phyloP scores from a whole-genome alignment of 495 filamentous ascomycete genomes.

The Tuber borchii region DNA sequence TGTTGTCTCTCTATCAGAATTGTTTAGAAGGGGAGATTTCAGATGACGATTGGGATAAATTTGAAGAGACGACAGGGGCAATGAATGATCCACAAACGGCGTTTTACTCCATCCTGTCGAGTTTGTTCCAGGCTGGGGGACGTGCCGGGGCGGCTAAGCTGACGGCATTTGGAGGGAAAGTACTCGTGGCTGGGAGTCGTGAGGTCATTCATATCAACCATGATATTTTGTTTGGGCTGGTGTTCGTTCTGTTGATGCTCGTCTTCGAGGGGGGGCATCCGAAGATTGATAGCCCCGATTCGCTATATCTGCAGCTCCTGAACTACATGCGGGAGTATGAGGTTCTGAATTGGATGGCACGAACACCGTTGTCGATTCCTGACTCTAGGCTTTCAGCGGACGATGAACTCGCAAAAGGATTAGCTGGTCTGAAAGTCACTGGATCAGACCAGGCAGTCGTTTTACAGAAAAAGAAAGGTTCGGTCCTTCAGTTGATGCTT shows the following conservation, averaged over 20 bases:
- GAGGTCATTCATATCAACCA: slow-evolving; percentile 66
- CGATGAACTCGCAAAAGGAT: slow-evolving; percentile 33
- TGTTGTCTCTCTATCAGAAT: slow-evolving; percentile 35
- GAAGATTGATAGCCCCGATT: slow-evolving; percentile 50
- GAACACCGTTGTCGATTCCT: slow-evolving; percentile 46
- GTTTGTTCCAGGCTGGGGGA: slow-evolving; percentile 29
- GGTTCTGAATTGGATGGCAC: slow-evolving; percentile 73
- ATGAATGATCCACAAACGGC: slow-evolving; percentile 32
- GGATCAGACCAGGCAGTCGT: slow-evolving; percentile 25
- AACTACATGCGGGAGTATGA: slow-evolving; percentile 64
- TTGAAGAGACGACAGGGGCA: slow-evolving; percentile 32
- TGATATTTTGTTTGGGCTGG: slow-evolving; percentile 67
- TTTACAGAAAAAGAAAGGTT: slow-evolving; percentile 23
- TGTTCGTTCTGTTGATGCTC: slow-evolving; percentile 70
- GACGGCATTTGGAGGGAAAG: slow-evolving; percentile 65
- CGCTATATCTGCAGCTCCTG: slow-evolving; percentile 62
- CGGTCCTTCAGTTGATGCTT: slow-evolving; percentile 37
- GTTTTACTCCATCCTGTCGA: slow-evolving; percentile 28
- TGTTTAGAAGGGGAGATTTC: slow-evolving; percentile 35
- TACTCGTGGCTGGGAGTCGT: slow-evolving; percentile 66
- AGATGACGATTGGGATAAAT: slow-evolving; percentile 31
- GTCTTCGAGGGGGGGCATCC: slow-evolving; percentile 20
- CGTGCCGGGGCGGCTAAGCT: slow-evolving; percentile 39
- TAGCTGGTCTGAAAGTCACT: slow-evolving; percentile 30
- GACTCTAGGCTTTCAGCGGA: slow-evolving; percentile 25